Evolutionary conservation across 2,329 filamentous ascomycete species (phyloP).

Genomic region (Lasiodiplodia sp.): DNA sequence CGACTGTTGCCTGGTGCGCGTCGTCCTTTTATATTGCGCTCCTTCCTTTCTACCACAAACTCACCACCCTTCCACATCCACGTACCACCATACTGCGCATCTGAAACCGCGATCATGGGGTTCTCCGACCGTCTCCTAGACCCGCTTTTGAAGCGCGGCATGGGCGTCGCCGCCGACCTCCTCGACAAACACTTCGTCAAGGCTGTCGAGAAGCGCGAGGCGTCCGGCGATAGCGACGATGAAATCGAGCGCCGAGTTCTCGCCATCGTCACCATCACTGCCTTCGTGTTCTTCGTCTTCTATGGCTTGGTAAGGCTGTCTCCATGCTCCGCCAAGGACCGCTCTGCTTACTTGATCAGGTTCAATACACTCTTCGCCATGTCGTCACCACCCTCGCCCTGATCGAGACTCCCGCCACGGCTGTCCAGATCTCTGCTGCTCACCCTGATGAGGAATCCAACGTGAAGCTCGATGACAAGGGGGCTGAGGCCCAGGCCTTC

Average conservation of each 20-base stretch:
- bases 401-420: conserved; percentile 66
- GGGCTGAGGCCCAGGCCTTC: conserved; percentile 46
- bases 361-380: conserved; percentile 64
- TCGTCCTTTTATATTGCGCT: conserved; percentile 4
- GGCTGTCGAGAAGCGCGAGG: conserved; percentile 31
- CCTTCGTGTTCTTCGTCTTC: conserved; percentile 50
- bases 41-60: not conserved
- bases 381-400: conserved; percentile 69
- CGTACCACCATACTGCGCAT: conserved; percentile 10
- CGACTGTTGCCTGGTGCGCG: conserved; percentile 20
- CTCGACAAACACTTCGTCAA: conserved; percentile 9
- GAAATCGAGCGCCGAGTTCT: conserved; percentile 43
- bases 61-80: not conserved
- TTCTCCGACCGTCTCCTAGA: conserved; percentile 33
- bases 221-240: conserved; percentile 32
- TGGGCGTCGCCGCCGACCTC: conserved; percentile 29
- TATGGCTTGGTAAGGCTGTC: conserved; percentile 48
- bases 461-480: conserved; percentile 45
- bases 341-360: conserved; percentile 33
- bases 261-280: conserved; percentile 43
- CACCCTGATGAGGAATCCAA: conserved; percentile 55
- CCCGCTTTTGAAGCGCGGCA: conserved; percentile 42
- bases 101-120: conserved; percentile 32
- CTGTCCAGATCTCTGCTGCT: conserved; percentile 57
- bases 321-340: not conserved